Evolutionary conservation across 495 filamentous ascomycete genomes (phyloP).

Genomic region (Neurospora tetrasperma): DNA sequence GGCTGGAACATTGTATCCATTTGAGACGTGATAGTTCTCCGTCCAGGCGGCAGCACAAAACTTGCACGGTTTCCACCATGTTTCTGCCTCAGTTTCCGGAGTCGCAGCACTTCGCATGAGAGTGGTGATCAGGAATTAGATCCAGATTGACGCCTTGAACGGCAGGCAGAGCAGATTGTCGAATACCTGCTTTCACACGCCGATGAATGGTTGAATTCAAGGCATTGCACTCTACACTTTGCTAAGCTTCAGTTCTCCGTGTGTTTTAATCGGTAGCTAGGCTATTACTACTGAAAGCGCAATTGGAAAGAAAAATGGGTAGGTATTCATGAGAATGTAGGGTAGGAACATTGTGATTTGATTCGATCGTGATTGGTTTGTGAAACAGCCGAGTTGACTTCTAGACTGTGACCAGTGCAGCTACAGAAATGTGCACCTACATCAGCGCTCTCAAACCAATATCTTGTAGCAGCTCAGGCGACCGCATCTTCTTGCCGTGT

Average conservation of each 20-base stretch:
- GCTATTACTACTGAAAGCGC: too few relatives aligned
- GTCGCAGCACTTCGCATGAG: background rate
- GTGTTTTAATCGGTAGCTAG: too few relatives aligned
- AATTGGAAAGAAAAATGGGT: too few relatives aligned
- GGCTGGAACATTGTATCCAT: background rate
- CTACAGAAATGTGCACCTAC: background rate
- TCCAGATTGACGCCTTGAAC: background rate
- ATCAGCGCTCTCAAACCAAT: background rate
- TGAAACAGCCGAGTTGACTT: too few relatives aligned
- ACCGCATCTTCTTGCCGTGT: background rate
- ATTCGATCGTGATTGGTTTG: too few relatives aligned
- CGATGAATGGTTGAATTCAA: background rate
- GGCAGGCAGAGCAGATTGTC: background rate
- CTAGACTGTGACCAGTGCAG: background rate
- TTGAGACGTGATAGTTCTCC: background rate
- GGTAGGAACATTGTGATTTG: too few relatives aligned
- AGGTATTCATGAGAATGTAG: too few relatives aligned
- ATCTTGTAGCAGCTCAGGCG: background rate
- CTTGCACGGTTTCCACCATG: background rate
- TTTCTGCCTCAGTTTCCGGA: background rate
- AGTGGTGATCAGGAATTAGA: background rate
- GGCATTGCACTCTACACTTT: too few relatives aligned
- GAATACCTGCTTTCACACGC: background rate
- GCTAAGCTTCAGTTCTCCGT: too few relatives aligned
- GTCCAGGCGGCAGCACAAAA: background rate